Conservation (phyloP, 805 yeast species). For the Cyberlindnera samutprakarnensis region DNA sequence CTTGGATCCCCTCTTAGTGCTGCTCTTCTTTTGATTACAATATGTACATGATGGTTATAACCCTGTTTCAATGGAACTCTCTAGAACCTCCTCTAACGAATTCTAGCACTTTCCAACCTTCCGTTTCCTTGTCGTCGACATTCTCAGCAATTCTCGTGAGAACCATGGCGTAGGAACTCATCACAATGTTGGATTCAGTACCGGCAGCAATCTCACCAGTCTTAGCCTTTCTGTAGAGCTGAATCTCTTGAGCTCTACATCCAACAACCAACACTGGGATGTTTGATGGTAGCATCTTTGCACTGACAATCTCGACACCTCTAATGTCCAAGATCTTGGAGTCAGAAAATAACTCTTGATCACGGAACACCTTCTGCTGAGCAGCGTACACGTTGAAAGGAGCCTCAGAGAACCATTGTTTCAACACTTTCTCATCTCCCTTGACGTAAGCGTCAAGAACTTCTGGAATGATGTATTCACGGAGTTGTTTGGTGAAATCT, state of each 20-base stretch:
- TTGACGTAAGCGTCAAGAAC: constrained; percentile 89
- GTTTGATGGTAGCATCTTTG: constrained; percentile 83
- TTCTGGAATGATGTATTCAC: constrained; percentile 93
- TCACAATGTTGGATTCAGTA: constrained; percentile 83
- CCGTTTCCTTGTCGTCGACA: constrained; percentile 81
- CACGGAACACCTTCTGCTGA: constrained; percentile 84
- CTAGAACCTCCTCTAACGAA: constrained; percentile 91
- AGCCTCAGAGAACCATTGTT: constrained; percentile 93
- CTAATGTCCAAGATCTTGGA: constrained; percentile 89
- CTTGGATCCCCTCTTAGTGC: background rate
- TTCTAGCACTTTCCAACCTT: constrained; percentile 95
- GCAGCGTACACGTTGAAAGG: constrained; percentile 94
- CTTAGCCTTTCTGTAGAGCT: constrained; percentile 78
- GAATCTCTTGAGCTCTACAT: constrained; percentile 95
- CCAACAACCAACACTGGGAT: constrained; percentile 89
- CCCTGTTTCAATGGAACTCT: constrained; percentile 39
- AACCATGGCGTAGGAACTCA: constrained; percentile 95
- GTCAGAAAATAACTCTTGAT: constrained; percentile 86
- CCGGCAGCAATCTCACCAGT: constrained; percentile 96
- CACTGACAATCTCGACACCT: constrained; percentile 86
- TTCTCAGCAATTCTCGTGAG: constrained; percentile 90
- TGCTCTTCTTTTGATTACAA: background rate
- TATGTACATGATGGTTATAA: background rate
- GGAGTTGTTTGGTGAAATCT: constrained; percentile 70
- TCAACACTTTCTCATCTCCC: constrained; percentile 78